A percentile compares a stretch with the other conserved stretches of the same genome.
phyloP scores from a whole-genome alignment of 2,329 filamentous ascomycete genomes.

The Cryphonectria nitschkei region DNA sequence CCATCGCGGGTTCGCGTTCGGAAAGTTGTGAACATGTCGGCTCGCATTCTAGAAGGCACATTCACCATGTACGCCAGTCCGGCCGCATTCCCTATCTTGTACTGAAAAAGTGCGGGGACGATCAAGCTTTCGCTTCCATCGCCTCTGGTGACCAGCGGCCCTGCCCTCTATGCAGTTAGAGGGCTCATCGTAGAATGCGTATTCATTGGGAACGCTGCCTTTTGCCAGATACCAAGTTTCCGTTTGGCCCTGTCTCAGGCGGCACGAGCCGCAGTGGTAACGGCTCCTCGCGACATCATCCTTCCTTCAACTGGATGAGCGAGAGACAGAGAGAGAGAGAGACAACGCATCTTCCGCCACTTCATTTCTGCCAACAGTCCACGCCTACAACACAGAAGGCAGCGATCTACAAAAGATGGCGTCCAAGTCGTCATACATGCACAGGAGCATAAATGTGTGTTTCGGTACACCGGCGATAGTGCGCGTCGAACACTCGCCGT shows the following conservation, averaged over 20 bases:
- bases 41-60: conserved; percentile 1
- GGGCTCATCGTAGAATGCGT: not conserved
- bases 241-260: conserved; percentile 15
- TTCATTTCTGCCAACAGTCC: not conserved
- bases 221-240: not conserved
- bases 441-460: not conserved
- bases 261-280: conserved; percentile 22
- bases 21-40: not conserved
- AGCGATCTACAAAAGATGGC: not conserved
- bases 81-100: conserved; percentile 7
- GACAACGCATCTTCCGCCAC: not conserved
- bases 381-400: conserved; percentile 9
- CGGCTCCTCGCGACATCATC: conserved; percentile 18
- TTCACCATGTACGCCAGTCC: not conserved
- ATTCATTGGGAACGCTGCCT: not conserved
- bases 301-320: not conserved
- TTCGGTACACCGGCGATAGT: not conserved
- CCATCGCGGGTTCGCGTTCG: not conserved
- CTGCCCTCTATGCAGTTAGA: conserved; percentile 2
- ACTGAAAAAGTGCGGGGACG: not conserved
- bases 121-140: not conserved
- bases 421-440: not conserved
- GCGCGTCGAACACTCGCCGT: not conserved
- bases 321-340: not conserved
- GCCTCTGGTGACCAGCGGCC: not conserved